Percentiles rank a stretch among this genome's conserved stretches.
phyloP scores from a whole-genome alignment of 1,284 basidiomycete genomes.

The Cerrena zonata region DNA sequence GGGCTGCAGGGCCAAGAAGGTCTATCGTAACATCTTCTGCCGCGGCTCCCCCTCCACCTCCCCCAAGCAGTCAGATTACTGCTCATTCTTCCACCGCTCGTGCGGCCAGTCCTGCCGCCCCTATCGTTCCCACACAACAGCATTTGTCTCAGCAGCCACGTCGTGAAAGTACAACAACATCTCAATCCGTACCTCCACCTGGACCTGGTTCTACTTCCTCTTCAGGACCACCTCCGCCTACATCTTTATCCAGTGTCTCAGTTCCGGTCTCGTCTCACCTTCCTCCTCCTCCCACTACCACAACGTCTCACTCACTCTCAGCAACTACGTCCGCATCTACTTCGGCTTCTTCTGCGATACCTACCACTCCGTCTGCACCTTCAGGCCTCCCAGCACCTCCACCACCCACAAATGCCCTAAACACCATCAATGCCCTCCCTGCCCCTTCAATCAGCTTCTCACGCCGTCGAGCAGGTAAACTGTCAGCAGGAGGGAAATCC shows the following conservation, averaged over 20 bases:
- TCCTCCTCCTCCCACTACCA: constrained; percentile 6
- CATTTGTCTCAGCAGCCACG: neutral
- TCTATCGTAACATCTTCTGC: constrained; percentile 22
- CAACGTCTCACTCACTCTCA: neutral
- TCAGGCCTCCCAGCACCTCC: constrained; percentile 12
- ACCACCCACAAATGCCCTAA: constrained; percentile 20
- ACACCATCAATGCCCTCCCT: too few relatives aligned
- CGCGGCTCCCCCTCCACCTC: constrained; percentile 13
- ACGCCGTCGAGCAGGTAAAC: constrained; percentile 54
- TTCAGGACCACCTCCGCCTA: neutral
- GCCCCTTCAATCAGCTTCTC: constrained; percentile 72
- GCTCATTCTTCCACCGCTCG: constrained; percentile 15
- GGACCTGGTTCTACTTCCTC: neutral
- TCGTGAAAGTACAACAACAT: neutral
- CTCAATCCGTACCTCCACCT: constrained; percentile 1
- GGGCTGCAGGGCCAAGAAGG: constrained; percentile 11
- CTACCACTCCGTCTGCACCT: constrained; percentile 3
- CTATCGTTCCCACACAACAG: constrained; percentile 4
- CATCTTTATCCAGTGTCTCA: constrained; percentile 6
- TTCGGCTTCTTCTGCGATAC: too few relatives aligned
- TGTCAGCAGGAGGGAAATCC: constrained; percentile 50
- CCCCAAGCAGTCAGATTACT: constrained; percentile 20
- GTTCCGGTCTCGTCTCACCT: constrained; percentile 16
- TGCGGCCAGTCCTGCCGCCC: neutral
- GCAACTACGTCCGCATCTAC: neutral